Evolutionary conservation across 164 flowering plant genomes (phyloP).

Genomic region (Aristolochia fimbriata): DNA sequence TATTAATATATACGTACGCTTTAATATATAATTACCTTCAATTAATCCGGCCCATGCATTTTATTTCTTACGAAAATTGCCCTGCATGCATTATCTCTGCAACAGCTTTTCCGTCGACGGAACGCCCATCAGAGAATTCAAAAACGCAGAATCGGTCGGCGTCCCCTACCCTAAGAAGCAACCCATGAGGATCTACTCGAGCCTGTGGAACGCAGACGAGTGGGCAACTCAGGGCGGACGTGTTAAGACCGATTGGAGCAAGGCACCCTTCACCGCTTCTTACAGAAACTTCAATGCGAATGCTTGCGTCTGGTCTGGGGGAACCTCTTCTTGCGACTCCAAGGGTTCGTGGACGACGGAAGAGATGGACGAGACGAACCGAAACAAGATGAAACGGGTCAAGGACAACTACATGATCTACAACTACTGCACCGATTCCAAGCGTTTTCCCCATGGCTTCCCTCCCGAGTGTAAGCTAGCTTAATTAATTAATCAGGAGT

Average conservation of each 20-base stretch:
- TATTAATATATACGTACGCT: no score
- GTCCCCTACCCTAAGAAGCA: slow-evolving; percentile 6
- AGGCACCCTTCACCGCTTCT: slow-evolving; percentile 6
- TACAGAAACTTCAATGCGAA: slow-evolving; percentile 1
- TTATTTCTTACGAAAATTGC: no score
- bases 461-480: slow-evolving; percentile 18
- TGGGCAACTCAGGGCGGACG: slow-evolving; percentile 9
- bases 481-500: no score
- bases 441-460: slow-evolving; percentile 30
- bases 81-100: no score
- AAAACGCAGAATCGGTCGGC: not conserved
- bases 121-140: slow-evolving; percentile 5
- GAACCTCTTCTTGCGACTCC: slow-evolving; percentile 14
- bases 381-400: slow-evolving; percentile 24
- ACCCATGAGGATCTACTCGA: slow-evolving; percentile 3
- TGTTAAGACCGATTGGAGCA: slow-evolving; percentile 3
- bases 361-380: slow-evolving; percentile 17
- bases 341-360: slow-evolving; percentile 7
- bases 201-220: slow-evolving; percentile 8
- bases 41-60: not conserved
- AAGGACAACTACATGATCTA: slow-evolving; percentile 27
- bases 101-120: slow-evolving; percentile 7
- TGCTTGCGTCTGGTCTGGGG: slow-evolving; percentile 7
- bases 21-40: no score
- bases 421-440: slow-evolving; percentile 27